These are phyloP conservation scores for Striga hermonthica DNA, from an alignment of 305 asterid genomes.

Conservation along the genomic window DNA sequence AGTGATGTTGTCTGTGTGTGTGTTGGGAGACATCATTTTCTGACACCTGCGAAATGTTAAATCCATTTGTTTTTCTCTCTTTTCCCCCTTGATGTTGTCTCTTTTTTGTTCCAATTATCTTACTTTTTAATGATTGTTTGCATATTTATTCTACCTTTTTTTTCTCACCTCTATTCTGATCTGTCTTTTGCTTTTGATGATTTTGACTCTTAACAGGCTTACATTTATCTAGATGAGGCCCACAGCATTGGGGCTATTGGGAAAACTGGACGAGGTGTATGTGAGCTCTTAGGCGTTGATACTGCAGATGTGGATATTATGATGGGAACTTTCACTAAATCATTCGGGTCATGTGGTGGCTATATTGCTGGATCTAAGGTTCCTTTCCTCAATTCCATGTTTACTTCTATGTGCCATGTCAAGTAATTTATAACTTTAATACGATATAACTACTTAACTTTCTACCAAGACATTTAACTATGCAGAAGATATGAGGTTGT, in stretches of 20 bases:
- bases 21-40: conserved; percentile 8
- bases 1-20: not conserved
- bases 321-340: conserved; percentile 99
- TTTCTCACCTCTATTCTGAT: conserved; percentile 16
- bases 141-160: not conserved
- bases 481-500: not conserved
- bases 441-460: not conserved
- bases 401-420: conserved; percentile 17
- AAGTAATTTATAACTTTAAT: conserved; percentile 20
- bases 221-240: conserved; percentile 94
- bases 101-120: not conserved
- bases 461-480: conserved; percentile 3
- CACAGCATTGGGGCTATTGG: conserved; percentile 99
- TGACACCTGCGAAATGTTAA: conserved; percentile 22
- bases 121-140: not conserved
- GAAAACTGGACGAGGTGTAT: conserved; percentile 92
- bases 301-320: conserved; percentile 89
- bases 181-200: conserved; percentile 14
- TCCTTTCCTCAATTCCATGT: conserved; percentile 28
- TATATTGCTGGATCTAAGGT: conserved; percentile 98
- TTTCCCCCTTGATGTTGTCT: not conserved
- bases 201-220: conserved; percentile 51
- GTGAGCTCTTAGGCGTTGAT: conserved; percentile 96
- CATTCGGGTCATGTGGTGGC: conserved; percentile 99
- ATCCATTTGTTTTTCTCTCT: not conserved